Evolutionary conservation across 495 filamentous ascomycete species (phyloP).

Genomic region (Letharia lupina): DNA sequence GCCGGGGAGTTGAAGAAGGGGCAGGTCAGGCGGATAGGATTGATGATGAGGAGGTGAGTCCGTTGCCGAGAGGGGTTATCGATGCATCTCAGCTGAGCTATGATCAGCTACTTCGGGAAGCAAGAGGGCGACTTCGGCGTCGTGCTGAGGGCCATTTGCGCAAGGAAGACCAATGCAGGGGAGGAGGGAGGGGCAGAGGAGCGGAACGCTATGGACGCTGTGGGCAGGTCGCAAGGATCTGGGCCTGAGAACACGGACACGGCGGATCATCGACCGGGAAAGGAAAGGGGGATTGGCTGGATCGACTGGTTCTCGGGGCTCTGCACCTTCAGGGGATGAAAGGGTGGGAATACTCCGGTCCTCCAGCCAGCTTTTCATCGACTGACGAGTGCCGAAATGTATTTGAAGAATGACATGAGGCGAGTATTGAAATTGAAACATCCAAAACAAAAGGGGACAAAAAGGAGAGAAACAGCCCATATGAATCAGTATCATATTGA

Average conservation of each 20-base stretch:
- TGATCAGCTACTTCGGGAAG: constrained; percentile 59
- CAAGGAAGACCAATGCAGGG: constrained; percentile 17
- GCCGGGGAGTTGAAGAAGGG: constrained; percentile 45
- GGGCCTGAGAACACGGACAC: neutral
- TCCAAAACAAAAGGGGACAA: neutral
- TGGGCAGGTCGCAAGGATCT: neutral
- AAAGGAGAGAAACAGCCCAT: neutral
- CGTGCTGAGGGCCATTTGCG: constrained; percentile 44
- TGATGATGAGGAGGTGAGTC: constrained; percentile 71
- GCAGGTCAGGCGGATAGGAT: constrained; percentile 54
- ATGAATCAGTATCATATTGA: neutral
- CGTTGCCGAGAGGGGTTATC: constrained; percentile 16
- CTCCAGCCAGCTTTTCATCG: neutral
- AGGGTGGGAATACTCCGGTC: neutral
- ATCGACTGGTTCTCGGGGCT: neutral
- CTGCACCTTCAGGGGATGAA: neutral
- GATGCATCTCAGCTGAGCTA: neutral
- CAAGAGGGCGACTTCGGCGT: constrained; percentile 64
- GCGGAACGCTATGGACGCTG: neutral
- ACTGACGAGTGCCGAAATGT: too few relatives aligned
- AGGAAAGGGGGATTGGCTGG: neutral
- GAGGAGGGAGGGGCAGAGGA: neutral
- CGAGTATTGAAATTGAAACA: neutral
- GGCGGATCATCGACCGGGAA: too few relatives aligned
- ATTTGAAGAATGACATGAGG: neutral